These are phyloP conservation scores for Ophidiomyces ophidiicola DNA, from an alignment of 2,329 filamentous ascomycete species.

Conservation along the genomic window DNA sequence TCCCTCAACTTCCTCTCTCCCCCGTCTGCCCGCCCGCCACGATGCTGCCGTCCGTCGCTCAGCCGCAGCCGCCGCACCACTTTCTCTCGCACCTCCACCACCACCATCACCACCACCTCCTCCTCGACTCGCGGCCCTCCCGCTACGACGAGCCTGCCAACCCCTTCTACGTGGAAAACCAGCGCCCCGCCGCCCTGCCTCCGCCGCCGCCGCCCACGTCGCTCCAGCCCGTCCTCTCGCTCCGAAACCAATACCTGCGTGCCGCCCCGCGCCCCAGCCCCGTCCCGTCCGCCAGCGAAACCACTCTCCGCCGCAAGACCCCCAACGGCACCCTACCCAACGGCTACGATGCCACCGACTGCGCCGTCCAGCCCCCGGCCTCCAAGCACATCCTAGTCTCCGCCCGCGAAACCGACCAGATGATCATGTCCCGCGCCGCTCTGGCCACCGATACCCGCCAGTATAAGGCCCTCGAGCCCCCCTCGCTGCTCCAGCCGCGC, in stretches of 20 bases:
- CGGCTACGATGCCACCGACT: slow-evolving; percentile 78
- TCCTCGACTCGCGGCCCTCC: slow-evolving; percentile 22
- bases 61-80: slow-evolving; percentile 27
- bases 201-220: neutral
- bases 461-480: slow-evolving; percentile 20
- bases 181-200: slow-evolving; percentile 18
- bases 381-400: slow-evolving; percentile 74
- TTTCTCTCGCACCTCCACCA: slow-evolving; percentile 33
- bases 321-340: slow-evolving; percentile 86
- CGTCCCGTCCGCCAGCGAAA: slow-evolving; percentile 31
- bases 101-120: slow-evolving; percentile 25
- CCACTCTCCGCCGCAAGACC: slow-evolving; percentile 74
- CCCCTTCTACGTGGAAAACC: slow-evolving; percentile 22
- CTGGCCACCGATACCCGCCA: slow-evolving; percentile 26
- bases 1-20: neutral
- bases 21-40: slow-evolving; percentile 19
- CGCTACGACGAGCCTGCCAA: slow-evolving; percentile 24
- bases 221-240: slow-evolving; percentile 21
- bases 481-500: slow-evolving; percentile 20
- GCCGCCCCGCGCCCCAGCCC: no score
- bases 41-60: slow-evolving; percentile 40
- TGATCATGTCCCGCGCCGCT: slow-evolving; percentile 24
- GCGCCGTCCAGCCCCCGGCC: slow-evolving; percentile 60
- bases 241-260: slow-evolving; percentile 28
- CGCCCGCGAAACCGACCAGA: slow-evolving; percentile 35